Conservation (phyloP, 352 stramenopile genomes). For the Globisporangium nagaii region DNA sequence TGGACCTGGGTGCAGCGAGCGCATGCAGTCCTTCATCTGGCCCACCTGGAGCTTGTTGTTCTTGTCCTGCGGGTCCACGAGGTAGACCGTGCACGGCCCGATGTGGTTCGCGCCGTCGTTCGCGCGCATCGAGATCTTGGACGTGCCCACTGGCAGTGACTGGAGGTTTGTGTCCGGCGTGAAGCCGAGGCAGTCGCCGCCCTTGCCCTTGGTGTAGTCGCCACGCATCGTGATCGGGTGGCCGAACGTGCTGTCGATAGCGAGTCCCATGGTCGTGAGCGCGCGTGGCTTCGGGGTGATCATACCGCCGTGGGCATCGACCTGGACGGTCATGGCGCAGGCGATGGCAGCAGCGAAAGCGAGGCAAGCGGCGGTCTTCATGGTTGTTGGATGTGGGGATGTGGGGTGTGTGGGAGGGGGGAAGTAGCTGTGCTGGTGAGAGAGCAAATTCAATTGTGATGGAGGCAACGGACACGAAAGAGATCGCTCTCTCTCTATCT, state of each 20-base stretch:
- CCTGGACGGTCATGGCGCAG: not conserved
- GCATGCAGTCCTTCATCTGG: constrained; percentile 34
- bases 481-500: too few relatives aligned
- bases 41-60: constrained; percentile 28
- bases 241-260: constrained; percentile 27
- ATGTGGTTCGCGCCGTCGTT: constrained; percentile 40
- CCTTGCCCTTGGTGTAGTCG: constrained; percentile 13
- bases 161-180: constrained; percentile 26
- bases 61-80: constrained; percentile 24
- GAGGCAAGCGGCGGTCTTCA: constrained; percentile 4
- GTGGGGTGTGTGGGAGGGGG: not conserved
- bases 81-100: constrained; percentile 27
- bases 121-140: constrained; percentile 33
- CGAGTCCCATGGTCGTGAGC: constrained; percentile 31
- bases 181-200: constrained; percentile 29
- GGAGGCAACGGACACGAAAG: too few relatives aligned
- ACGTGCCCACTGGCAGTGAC: constrained; percentile 17
- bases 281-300: constrained; percentile 25
- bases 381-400: not conserved
- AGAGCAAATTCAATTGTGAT: constrained; percentile 8
- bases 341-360: not conserved
- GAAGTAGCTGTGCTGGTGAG: not conserved
- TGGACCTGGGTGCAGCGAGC: constrained; percentile 23
- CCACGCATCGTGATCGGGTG: constrained; percentile 27
- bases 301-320: constrained; percentile 28